Percentiles rank a stretch among this genome's conserved stretches.
These are phyloP conservation scores for Aspergillus affinis DNA, from an alignment of 495 filamentous ascomycete species.

Conservation along the genomic window DNA sequence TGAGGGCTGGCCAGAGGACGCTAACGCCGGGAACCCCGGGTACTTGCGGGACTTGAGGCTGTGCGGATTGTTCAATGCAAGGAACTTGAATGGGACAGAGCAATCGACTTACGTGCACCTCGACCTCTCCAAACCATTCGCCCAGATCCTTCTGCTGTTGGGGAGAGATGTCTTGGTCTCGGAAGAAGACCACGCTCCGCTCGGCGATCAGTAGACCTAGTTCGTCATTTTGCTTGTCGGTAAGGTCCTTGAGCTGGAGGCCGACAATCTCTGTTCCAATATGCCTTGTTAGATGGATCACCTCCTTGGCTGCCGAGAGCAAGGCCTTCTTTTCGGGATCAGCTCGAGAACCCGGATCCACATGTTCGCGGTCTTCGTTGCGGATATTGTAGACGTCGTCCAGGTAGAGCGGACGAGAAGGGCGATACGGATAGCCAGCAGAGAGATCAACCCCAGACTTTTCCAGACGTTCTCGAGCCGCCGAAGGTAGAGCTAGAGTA, in stretches of 20 bases:
- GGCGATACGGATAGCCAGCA: constrained; percentile 66
- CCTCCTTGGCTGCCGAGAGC: constrained; percentile 62
- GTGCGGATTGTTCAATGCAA: neutral
- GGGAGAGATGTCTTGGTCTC: constrained; percentile 68
- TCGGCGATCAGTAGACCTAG: constrained; percentile 71
- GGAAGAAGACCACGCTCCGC: constrained; percentile 73
- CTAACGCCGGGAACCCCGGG: constrained; percentile 64
- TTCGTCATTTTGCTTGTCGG: constrained; percentile 66
- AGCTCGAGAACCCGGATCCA: constrained; percentile 63
- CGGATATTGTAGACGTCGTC: constrained; percentile 67
- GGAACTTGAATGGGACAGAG: neutral
- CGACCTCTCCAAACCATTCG: constrained; percentile 64
- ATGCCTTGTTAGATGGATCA: constrained; percentile 62
- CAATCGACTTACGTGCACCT: constrained; percentile 58
- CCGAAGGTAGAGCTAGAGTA: constrained; percentile 54
- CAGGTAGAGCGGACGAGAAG: constrained; percentile 60
- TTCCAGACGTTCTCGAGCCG: constrained; percentile 55
- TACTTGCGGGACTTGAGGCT: constrained; percentile 70
- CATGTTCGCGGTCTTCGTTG: constrained; percentile 53
- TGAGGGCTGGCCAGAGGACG: constrained; percentile 67
- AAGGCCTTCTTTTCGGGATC: constrained; percentile 67
- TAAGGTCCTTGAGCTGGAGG: constrained; percentile 67
- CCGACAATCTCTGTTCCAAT: constrained; percentile 74
- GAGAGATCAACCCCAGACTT: constrained; percentile 65
- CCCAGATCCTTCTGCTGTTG: constrained; percentile 68